Evolutionary conservation across 345 rosid genomes (phyloP), one percentile per base, ranked within the genome.

Genomic region (Corymbia maculata): DNA sequence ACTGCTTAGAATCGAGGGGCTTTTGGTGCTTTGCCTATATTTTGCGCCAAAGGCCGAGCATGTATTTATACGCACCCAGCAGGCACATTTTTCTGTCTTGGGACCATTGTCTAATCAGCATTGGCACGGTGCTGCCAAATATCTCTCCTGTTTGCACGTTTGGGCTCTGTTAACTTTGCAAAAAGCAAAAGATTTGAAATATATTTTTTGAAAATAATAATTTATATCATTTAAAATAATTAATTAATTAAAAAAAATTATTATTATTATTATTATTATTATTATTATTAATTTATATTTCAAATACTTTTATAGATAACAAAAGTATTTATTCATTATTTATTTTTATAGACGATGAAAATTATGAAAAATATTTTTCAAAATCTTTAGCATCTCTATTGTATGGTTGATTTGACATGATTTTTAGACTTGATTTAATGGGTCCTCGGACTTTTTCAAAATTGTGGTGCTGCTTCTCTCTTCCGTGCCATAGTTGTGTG

Each of bases 321-420:
- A 7, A 7, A 30, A 66, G n/a, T 14, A 12, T 13, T 28, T n/a
- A n/a, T 2, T 42, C 6, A 14, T n/a, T 6, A 4, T n/a, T 66
- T 21, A 66, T n/a, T 32, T 14, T 57, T 24, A 4, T 4, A 66
- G 14, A 5, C 0, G 1, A 57, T 6, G 9, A 0, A 19, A 7
- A n/a, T 66, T 4, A 30, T 3, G n/a, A 1, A n/a, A n/a, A 13
- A 61, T 61, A 64, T 28, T 64, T 64, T 64, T 13, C 8, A 64
- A 64, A n/a, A 13, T 8, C 59, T 9, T 53, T 53, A 53, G 26
- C 24, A 53, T 53, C 7, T 14, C 8, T 7, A 32, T 64, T 28
- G 4, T 61, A 1, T 28, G 17, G 12, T 3, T 3, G 32, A n/a
- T 6, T 61, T 28, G 32, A 5, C 6, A 32, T 8, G 4, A 7